A percentile compares a stretch with the other conserved stretches of the same genome.
Conservation (phyloP, 306 rosid species). For the Ammopiptanthus mongolicus region DNA sequence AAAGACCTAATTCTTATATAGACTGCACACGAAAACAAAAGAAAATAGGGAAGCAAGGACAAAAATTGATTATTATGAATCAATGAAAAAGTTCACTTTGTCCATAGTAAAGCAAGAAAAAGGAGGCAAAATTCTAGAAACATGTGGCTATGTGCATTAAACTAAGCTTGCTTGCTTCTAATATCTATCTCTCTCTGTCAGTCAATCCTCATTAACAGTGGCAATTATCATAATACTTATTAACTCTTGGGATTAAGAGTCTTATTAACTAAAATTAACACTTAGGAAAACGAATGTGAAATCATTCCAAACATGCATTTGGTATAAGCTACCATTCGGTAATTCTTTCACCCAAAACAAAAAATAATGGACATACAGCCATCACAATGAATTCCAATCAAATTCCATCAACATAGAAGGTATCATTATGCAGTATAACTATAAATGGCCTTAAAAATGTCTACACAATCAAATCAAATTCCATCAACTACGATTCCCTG, state of each 20-base stretch:
- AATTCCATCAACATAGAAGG: too few species aligned
- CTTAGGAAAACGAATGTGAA: background rate
- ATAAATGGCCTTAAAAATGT: too few species aligned
- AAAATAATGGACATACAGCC: too few species aligned
- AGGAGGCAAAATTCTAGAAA: background rate
- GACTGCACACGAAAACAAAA: background rate
- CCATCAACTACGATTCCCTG: too few species aligned
- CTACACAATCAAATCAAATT: too few species aligned
- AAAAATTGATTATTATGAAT: background rate
- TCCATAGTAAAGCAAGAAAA: background rate
- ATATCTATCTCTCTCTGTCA: background rate
- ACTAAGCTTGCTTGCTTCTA: background rate
- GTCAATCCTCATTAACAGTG: constrained; percentile 15
- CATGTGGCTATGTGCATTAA: background rate
- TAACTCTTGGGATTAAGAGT: background rate
- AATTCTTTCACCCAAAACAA: background rate
- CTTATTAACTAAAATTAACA: background rate
- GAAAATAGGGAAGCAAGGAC: background rate
- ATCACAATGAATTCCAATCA: too few species aligned
- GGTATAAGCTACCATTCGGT: background rate
- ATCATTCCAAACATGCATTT: background rate
- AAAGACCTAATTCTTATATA: background rate
- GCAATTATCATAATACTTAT: background rate
- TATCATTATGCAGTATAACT: too few species aligned
- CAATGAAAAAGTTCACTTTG: background rate